Evolutionary conservation across 108 stramenopile species (phyloP).

Genomic region (Discostella pseudostelligera): DNA sequence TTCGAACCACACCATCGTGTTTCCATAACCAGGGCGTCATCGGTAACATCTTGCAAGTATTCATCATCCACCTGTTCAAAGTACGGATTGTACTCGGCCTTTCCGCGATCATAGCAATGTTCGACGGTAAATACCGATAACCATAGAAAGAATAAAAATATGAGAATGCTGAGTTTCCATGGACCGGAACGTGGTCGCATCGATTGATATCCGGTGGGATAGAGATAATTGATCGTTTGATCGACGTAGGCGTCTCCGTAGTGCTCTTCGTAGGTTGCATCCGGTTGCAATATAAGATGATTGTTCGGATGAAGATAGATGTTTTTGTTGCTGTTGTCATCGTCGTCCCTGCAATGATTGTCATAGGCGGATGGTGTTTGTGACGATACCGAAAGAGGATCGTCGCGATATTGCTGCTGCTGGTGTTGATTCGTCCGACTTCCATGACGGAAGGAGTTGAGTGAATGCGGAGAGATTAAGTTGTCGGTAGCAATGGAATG

Average conservation of each 20-base stretch:
- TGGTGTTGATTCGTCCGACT: too few species aligned
- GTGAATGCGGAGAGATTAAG: too few species aligned
- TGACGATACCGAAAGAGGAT: too few species aligned
- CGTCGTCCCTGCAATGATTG: too few species aligned
- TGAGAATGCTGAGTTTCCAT: constrained; percentile 75
- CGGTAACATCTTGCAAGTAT: constrained; percentile 49
- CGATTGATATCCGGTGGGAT: constrained; percentile 82
- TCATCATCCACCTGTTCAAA: constrained; percentile 36
- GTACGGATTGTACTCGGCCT: constrained; percentile 36
- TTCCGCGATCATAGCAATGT: constrained; percentile 65
- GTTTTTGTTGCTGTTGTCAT: background rate
- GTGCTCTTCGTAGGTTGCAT: constrained; percentile 76
- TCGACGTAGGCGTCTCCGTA: constrained; percentile 87
- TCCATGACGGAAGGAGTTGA: too few species aligned
- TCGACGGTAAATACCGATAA: constrained; percentile 80
- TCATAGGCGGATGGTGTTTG: too few species aligned
- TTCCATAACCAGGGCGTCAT: constrained; percentile 64
- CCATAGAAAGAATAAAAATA: constrained; percentile 74
- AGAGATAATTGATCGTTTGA: constrained; percentile 69
- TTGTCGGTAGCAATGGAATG: too few species aligned
- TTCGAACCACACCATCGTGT: constrained; percentile 79
- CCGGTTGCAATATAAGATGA: constrained; percentile 35
- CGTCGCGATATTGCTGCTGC: too few species aligned
- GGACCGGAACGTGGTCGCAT: constrained; percentile 85
- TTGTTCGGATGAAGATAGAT: background rate